Evolutionary conservation across 192 early-diverging fungal species (phyloP).

Genomic region (Mortierella claussenii): DNA sequence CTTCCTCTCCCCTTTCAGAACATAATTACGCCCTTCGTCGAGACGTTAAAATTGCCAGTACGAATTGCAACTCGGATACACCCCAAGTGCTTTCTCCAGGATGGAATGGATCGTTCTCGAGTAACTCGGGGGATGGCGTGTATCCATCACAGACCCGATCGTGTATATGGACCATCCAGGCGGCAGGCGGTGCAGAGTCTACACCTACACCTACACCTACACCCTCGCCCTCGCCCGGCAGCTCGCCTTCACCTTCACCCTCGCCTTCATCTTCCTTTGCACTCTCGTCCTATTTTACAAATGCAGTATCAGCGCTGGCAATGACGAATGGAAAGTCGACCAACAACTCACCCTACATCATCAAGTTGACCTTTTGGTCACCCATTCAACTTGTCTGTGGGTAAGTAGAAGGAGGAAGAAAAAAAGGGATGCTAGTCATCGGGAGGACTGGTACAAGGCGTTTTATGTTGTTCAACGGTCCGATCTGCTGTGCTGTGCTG

Average conservation of each 20-base stretch:
- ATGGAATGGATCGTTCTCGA: conserved; percentile 21
- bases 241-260: neutral
- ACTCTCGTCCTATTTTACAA: neutral
- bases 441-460: too few species aligned
- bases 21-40: neutral
- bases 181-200: neutral
- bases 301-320: neutral
- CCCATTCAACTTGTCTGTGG: conserved; percentile 43
- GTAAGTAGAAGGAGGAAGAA: conserved; percentile 15
- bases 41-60: neutral
- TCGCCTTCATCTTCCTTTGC: neutral
- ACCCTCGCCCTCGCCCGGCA: neutral
- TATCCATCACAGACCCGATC: conserved; percentile 13
- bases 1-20: too few species aligned
- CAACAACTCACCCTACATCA: conserved; percentile 2
- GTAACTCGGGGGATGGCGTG: conserved; percentile 18
- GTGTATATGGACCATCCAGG: conserved; percentile 35
- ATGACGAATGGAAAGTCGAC: neutral
- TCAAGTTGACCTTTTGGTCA: conserved; percentile 21
- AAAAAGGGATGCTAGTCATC: too few species aligned
- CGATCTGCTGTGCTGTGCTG: too few species aligned
- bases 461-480: too few species aligned
- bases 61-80: conserved; percentile 7
- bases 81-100: conserved; percentile 2
- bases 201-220: neutral